phyloP scores from a whole-genome alignment of 2,329 filamentous ascomycete species.

The Pseudogymnoascus sp. region DNA sequence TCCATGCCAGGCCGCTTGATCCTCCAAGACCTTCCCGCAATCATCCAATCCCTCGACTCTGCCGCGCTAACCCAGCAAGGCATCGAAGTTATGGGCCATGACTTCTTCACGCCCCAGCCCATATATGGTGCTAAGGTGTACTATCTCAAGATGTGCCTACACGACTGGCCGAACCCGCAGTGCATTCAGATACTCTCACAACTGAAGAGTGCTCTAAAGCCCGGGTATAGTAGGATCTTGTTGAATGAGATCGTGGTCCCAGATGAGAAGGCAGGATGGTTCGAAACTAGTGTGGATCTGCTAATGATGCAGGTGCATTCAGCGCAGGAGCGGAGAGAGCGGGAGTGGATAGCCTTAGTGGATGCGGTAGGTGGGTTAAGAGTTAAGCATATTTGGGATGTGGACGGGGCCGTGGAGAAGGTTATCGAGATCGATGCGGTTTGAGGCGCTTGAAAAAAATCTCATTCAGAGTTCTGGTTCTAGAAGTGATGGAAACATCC shows the following conservation, averaged over 20 bases:
- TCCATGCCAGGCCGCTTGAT: slow-evolving; percentile 4
- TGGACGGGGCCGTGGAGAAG: slow-evolving; percentile 5
- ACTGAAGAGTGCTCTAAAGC: slow-evolving; percentile 22
- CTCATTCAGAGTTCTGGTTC: neutral
- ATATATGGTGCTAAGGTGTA: slow-evolving; percentile 27
- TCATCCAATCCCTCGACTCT: slow-evolving; percentile 1
- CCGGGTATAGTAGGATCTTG: slow-evolving; percentile 19
- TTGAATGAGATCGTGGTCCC: slow-evolving; percentile 18
- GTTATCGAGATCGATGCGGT: slow-evolving; percentile 7
- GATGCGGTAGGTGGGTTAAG: slow-evolving; percentile 8
- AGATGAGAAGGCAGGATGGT: neutral
- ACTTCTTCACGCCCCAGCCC: slow-evolving; percentile 30
- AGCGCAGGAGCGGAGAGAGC: slow-evolving; percentile 6
- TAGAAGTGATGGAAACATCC: neutral
- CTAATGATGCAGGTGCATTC: slow-evolving; percentile 9
- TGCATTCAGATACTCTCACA: slow-evolving; percentile 26
- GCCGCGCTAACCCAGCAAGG: neutral
- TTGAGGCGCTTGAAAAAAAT: neutral
- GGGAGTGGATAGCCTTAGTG: neutral
- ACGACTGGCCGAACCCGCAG: slow-evolving; percentile 34
- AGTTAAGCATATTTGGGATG: slow-evolving; percentile 4
- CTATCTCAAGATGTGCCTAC: slow-evolving; percentile 30
- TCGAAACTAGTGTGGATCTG: slow-evolving; percentile 8
- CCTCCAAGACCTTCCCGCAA: slow-evolving; percentile 12
- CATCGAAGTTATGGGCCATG: slow-evolving; percentile 25